Conservation (phyloP, 2,329 filamentous ascomycete species). For the Rutstroemia sp. region DNA sequence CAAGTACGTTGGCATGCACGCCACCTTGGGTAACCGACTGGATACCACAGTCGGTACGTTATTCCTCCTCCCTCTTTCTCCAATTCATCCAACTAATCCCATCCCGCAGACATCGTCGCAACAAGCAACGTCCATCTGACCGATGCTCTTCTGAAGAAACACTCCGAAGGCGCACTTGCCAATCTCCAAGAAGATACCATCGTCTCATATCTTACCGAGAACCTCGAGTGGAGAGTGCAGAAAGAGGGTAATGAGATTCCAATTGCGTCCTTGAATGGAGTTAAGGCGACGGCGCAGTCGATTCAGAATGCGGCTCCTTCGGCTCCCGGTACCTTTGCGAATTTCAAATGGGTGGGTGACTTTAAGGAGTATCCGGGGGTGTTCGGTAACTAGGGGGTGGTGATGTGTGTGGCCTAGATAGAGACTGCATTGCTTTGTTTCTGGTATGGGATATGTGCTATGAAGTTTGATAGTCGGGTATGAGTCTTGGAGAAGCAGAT, state of each 20-base stretch:
- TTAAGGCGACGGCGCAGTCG: background rate
- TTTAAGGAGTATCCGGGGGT: slow-evolving; percentile 4
- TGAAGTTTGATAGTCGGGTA: too few relatives aligned
- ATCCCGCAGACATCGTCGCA: slow-evolving; percentile 18
- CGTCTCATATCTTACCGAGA: slow-evolving; percentile 20
- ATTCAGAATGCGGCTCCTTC: slow-evolving; percentile 2
- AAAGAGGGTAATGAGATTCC: background rate
- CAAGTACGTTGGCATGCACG: slow-evolving; percentile 5
- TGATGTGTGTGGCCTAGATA: too few relatives aligned
- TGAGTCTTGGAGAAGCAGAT: too few relatives aligned
- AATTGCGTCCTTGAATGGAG: background rate
- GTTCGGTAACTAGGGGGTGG: too few relatives aligned
- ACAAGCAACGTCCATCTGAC: slow-evolving; percentile 33
- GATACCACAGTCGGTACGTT: background rate
- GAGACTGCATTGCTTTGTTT: too few relatives aligned
- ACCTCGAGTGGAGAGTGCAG: slow-evolving; percentile 21
- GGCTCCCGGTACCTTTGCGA: background rate
- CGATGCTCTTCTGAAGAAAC: slow-evolving; percentile 25
- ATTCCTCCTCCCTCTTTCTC: background rate
- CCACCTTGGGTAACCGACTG: background rate
- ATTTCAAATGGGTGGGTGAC: slow-evolving; percentile 7
- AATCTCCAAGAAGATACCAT: slow-evolving; percentile 24
- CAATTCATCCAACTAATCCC: background rate
- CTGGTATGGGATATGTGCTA: too few relatives aligned
- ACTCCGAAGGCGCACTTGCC: slow-evolving; percentile 20